Evolutionary conservation across 768 basidiomycete genomes (phyloP).

Genomic region (Lactarius sanguifluus): DNA sequence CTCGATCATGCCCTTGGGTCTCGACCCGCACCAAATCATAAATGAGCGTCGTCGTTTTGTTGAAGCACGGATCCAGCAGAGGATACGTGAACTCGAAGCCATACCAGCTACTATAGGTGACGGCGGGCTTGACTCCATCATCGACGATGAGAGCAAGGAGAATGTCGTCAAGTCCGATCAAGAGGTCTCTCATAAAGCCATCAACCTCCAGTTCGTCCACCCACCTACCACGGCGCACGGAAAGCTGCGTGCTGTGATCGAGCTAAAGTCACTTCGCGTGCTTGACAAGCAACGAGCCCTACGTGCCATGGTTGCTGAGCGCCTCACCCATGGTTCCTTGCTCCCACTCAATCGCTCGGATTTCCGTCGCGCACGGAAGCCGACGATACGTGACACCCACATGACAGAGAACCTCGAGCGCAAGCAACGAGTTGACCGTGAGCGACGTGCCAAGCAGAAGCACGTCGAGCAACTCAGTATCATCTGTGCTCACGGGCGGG

Average conservation of each 20-base stretch:
- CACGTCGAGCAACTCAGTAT: slow-evolving; percentile 90
- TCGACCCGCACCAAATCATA: slow-evolving; percentile 89
- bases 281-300: slow-evolving; percentile 90
- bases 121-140: slow-evolving; percentile 58
- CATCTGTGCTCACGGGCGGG: slow-evolving; percentile 81
- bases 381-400: slow-evolving; percentile 83
- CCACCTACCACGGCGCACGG: slow-evolving; percentile 68
- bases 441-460: slow-evolving; percentile 92
- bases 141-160: slow-evolving; percentile 40
- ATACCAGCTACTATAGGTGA: slow-evolving; percentile 80
- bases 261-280: slow-evolving; percentile 85
- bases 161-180: slow-evolving; percentile 37
- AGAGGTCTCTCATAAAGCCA: slow-evolving; percentile 20
- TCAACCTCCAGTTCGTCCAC: slow-evolving; percentile 42
- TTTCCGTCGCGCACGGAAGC: slow-evolving; percentile 85
- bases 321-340: slow-evolving; percentile 82
- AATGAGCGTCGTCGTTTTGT: slow-evolving; percentile 91
- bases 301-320: slow-evolving; percentile 82
- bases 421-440: slow-evolving; percentile 88
- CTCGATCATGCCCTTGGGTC: slow-evolving; percentile 83
- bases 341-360: slow-evolving; percentile 90
- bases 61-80: slow-evolving; percentile 84
- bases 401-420: slow-evolving; percentile 87
- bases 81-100: slow-evolving; percentile 81
- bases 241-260: slow-evolving; percentile 87